These are phyloP conservation scores for Trichosporon asahii DNA, from an alignment of 1,284 basidiomycete species.

Conservation along the genomic window DNA sequence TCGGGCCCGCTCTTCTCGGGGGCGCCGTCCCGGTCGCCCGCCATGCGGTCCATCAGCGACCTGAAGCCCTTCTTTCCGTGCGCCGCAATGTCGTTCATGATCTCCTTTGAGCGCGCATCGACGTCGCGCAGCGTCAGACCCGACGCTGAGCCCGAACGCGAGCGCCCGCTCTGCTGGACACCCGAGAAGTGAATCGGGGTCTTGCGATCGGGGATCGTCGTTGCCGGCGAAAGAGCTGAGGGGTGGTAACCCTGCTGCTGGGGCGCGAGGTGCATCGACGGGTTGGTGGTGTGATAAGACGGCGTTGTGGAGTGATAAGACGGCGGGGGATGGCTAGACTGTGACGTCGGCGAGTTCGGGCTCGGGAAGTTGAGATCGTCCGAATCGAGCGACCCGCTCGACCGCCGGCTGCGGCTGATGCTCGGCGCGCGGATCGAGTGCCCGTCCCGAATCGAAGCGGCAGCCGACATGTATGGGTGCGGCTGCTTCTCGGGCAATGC, in stretches of 20 bases:
- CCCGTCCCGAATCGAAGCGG: neutral
- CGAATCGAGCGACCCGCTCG: neutral
- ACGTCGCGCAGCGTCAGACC: slow-evolving; percentile 16
- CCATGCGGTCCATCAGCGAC: slow-evolving; percentile 48
- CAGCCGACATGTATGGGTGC: slow-evolving; percentile 24
- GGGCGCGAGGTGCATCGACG: neutral
- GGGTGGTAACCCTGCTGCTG: slow-evolving; percentile 7
- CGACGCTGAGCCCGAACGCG: slow-evolving; percentile 30
- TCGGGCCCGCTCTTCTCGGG: slow-evolving; percentile 12
- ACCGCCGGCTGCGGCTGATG: slow-evolving; percentile 8
- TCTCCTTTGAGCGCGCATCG: slow-evolving; percentile 45
- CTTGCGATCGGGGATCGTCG: slow-evolving; percentile 5
- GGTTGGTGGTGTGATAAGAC: neutral
- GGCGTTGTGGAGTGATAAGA: neutral
- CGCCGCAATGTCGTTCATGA: slow-evolving; percentile 47
- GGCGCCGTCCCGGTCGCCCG: slow-evolving; percentile 39
- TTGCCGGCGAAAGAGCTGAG: neutral
- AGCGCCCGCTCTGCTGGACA: slow-evolving; percentile 17
- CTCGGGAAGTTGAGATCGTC: neutral
- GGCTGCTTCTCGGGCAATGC: slow-evolving; percentile 11
- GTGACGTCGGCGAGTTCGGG: neutral
- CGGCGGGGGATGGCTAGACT: neutral
- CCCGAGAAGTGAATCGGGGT: neutral
- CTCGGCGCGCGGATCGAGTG: slow-evolving; percentile 8
- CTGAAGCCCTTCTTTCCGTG: slow-evolving; percentile 50